Percentiles rank a stretch among this genome's conserved stretches.
Conservation (phyloP, 345 rosid species). For the Salix suchowensis region DNA sequence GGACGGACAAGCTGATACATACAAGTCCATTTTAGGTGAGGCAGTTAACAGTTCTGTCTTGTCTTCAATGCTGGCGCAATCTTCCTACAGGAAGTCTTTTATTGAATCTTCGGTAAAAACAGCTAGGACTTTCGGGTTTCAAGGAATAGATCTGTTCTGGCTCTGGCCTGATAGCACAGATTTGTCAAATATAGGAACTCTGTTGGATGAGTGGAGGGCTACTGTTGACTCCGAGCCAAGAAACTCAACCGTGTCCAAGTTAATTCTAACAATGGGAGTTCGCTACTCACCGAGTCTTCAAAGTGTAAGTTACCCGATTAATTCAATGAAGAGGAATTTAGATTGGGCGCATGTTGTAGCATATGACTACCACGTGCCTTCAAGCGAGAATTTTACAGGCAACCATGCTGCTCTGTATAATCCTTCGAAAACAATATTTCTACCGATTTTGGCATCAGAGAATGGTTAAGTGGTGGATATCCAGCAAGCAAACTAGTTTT, state of each 20-base stretch:
- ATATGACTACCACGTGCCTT: constrained; percentile 26
- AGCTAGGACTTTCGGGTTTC: constrained; percentile 25
- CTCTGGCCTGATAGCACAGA: constrained; percentile 27
- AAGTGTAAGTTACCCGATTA: constrained; percentile 17
- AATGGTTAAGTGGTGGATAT: constrained; percentile 27
- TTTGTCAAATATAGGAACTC: constrained; percentile 9
- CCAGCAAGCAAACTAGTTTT: constrained; percentile 23
- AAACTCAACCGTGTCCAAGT: not conserved
- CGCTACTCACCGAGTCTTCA: constrained; percentile 1
- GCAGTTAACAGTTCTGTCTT: constrained; percentile 18
- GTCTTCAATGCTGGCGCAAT: constrained; percentile 17
- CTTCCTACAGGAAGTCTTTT: constrained; percentile 21
- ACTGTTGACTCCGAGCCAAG: constrained; percentile 15
- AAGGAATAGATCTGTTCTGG: constrained; percentile 30
- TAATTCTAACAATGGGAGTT: constrained; percentile 18
- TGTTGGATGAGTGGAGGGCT: constrained; percentile 26
- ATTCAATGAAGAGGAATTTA: constrained; percentile 20
- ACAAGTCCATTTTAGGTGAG: not conserved
- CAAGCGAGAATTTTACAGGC: constrained; percentile 24
- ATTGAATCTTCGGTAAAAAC: constrained; percentile 20
- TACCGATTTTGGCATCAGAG: constrained; percentile 25
- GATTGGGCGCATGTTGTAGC: constrained; percentile 29
- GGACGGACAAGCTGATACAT: constrained; percentile 19
- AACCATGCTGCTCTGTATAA: constrained; percentile 26
- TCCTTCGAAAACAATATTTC: constrained; percentile 14